Conservation (phyloP, 768 basidiomycete species). For the Obba rivulosa region DNA sequence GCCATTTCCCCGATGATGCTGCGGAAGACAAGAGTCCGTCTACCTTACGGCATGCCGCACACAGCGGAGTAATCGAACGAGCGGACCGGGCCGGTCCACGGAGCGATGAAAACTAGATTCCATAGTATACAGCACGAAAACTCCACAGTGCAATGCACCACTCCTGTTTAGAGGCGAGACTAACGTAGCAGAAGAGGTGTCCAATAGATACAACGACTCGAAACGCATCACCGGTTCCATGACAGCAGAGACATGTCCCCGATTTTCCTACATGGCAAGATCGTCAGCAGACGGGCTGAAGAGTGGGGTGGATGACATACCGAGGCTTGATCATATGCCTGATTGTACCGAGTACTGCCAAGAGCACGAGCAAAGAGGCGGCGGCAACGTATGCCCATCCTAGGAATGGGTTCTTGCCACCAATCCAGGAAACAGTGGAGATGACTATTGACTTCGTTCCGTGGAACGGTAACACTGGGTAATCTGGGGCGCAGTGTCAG, state of each 20-base stretch:
- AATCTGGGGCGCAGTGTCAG: constrained; percentile 45
- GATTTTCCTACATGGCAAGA: constrained; percentile 48
- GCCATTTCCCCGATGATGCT: no score
- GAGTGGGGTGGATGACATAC: constrained; percentile 30
- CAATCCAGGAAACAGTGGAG: constrained; percentile 97
- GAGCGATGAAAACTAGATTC: no score
- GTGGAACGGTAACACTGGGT: constrained; percentile 83
- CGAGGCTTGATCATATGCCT: constrained; percentile 92
- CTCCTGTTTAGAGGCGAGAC: no score
- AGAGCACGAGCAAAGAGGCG: constrained; percentile 78
- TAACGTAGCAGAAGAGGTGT: background rate
- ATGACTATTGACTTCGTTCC: constrained; percentile 97
- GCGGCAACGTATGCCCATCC: constrained; percentile 97
- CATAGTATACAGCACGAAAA: no score
- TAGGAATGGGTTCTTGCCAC: constrained; percentile 96
- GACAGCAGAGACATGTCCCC: constrained; percentile 86
- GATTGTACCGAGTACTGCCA: constrained; percentile 85
- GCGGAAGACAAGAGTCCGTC: no score
- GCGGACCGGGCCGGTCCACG: no score
- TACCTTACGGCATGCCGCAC: no score
- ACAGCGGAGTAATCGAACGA: no score
- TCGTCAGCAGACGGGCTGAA: background rate
- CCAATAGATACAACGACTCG: constrained; percentile 1
- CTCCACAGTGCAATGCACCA: no score
- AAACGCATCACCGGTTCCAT: constrained; percentile 59